These are phyloP conservation scores for Neonectria sp. DNA, from an alignment of 2,329 filamentous ascomycete species.

Conservation along the genomic window DNA sequence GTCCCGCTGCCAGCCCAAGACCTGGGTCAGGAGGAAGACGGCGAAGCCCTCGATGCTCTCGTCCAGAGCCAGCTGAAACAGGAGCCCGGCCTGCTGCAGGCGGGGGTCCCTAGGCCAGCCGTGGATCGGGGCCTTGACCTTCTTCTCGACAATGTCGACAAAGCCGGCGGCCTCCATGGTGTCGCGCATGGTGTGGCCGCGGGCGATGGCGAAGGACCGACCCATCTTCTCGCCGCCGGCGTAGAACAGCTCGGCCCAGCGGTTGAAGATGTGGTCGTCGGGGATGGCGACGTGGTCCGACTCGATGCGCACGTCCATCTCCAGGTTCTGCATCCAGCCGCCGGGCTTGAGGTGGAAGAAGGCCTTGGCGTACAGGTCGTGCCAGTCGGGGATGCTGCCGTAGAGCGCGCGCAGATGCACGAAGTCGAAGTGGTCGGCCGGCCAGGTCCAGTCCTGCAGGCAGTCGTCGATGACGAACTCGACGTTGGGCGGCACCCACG, in stretches of 20 bases:
- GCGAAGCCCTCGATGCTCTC: constrained; percentile 51
- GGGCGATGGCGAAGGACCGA: constrained; percentile 43
- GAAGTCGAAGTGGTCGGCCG: constrained; percentile 66
- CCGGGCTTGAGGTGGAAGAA: constrained; percentile 64
- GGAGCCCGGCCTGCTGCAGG: constrained; percentile 58
- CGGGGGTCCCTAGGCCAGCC: constrained; percentile 60
- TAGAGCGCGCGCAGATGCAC: constrained; percentile 71
- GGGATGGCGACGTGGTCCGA: constrained; percentile 35
- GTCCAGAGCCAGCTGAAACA: constrained; percentile 50
- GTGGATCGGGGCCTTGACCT: constrained; percentile 58
- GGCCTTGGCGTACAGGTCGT: constrained; percentile 66
- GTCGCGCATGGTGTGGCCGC: constrained; percentile 38
- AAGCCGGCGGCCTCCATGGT: constrained; percentile 52
- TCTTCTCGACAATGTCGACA: constrained; percentile 50
- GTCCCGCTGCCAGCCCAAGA: constrained; percentile 49
- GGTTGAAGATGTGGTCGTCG: constrained; percentile 44
- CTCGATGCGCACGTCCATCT: constrained; percentile 42
- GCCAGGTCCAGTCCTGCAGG: constrained; percentile 60
- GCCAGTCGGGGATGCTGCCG: constrained; percentile 71
- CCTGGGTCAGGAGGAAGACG: constrained; percentile 44
- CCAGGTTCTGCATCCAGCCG: constrained; percentile 51
- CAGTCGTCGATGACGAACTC: constrained; percentile 55
- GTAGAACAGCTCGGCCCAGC: constrained; percentile 49
- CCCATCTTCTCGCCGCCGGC: constrained; percentile 47
- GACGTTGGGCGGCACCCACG: constrained; percentile 49